These are phyloP conservation scores for Parachlorella kessleri DNA, from an alignment of 139 green algal species.

Conservation along the genomic window DNA sequence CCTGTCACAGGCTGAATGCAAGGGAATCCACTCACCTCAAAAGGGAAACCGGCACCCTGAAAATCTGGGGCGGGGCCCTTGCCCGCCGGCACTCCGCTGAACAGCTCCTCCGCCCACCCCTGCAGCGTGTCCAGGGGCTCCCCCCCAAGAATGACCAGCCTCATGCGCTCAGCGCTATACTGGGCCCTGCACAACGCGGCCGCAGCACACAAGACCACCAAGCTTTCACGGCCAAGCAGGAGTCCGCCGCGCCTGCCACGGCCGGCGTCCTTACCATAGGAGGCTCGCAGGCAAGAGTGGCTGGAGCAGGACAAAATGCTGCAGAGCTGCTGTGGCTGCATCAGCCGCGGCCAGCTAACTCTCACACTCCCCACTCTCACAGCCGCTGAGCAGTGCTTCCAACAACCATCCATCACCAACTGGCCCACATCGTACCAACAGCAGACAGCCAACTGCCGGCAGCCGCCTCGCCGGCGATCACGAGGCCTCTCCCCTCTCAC, in stretches of 20 bases:
- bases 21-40: slow-evolving; percentile 42
- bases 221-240: no score
- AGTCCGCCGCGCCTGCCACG: no score
- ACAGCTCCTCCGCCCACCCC: slow-evolving; percentile 71
- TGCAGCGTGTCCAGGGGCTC: slow-evolving; percentile 81
- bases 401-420: neutral
- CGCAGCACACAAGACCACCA: no score
- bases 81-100: slow-evolving; percentile 50
- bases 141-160: slow-evolving; percentile 92
- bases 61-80: slow-evolving; percentile 48
- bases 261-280: no score
- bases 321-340: no score
- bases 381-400: neutral
- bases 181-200: slow-evolving; percentile 58
- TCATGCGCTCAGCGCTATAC: slow-evolving; percentile 93
- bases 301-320: no score
- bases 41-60: slow-evolving; percentile 44
- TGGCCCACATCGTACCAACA: no score
- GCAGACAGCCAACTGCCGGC: no score
- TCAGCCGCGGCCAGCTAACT: no score
- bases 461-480: no score
- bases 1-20: neutral
- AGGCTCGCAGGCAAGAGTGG: no score
- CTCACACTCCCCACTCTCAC: neutral
- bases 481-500: neutral